Evolutionary conservation across 805 yeast species (phyloP), one percentile per base, ranked within the genome.

Genomic region (Metschnikowia matae): DNA sequence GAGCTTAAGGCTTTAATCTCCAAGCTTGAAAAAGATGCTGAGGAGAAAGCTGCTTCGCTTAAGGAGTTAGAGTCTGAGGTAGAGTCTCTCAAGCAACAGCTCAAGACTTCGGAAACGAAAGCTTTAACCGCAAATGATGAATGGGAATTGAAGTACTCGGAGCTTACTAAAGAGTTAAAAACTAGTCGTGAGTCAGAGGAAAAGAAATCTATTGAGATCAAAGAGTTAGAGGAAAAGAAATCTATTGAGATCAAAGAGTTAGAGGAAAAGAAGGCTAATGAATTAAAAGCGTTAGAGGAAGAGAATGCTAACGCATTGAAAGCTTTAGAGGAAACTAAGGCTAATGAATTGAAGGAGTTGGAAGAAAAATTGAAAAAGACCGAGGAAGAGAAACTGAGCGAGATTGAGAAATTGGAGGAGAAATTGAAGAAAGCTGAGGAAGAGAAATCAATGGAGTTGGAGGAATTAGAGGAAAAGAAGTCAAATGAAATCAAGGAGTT

Each of bases 51-150:
- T 13, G 33, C 42, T 34, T 43, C 48, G 2, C 23, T 21, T 11
- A 35, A 44, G 18, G 47, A 44, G 32, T 35, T 49, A 5, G 35
- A 47, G 23, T 18, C 45, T 2, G 41, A 49, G 20, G 29, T 47
- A 8, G 49, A 40, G 14, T 40, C 36, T 38, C 53, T 48, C 54
- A 44, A 39, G 35, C 44, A 29, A 38, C 45, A 47, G 45, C 43
- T 39, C 26, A 40, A 35, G 40, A 35, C 33, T n/a, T 48, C 52
- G 17, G 36, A 42, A 18, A 7, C 23, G 18, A 15, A 42, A 20
- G 7, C 14, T 21, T 21, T 20, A 29, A 14, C 33, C 15, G 29
- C 38, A 13, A 42, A 20, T n/a, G 45, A 32, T 20, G 31, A 42
- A 21, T 42, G 45, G 37, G 34, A 34, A 8, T 20, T 15, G 29